Evolutionary conservation across 73 alveolate genomes (phyloP).

Genomic region (Urostyla sp.): DNA sequence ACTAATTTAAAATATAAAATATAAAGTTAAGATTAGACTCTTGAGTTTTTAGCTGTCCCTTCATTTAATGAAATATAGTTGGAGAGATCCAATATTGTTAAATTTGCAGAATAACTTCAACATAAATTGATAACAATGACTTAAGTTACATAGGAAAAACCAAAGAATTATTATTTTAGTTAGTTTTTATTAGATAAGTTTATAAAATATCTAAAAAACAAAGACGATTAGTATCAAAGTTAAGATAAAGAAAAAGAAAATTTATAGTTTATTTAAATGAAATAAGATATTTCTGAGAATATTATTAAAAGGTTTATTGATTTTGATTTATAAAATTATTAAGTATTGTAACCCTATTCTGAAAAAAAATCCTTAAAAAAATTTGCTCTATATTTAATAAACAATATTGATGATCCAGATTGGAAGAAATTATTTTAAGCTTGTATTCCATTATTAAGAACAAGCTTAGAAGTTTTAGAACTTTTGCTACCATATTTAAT

Average conservation of each 20-base stretch:
- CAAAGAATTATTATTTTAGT: slow-evolving; percentile 20
- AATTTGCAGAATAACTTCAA: slow-evolving; percentile 36
- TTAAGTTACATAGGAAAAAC: slow-evolving; percentile 38
- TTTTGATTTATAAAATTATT: too few relatives aligned
- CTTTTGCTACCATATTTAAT: slow-evolving; percentile 39
- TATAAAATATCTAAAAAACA: background rate
- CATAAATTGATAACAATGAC: background rate
- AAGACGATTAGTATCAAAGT: too few relatives aligned
- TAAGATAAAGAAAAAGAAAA: background rate
- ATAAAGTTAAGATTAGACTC: slow-evolving; percentile 27
- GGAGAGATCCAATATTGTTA: slow-evolving; percentile 33
- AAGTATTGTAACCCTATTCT: too few relatives aligned
- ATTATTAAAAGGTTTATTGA: too few relatives aligned
- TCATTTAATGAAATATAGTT: slow-evolving; percentile 6
- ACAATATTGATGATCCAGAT: slow-evolving; percentile 26
- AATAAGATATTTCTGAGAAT: background rate
- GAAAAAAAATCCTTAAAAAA: background rate
- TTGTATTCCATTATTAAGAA: slow-evolving; percentile 37
- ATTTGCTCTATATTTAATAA: slow-evolving; percentile 16
- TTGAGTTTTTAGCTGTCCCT: slow-evolving; percentile 46
- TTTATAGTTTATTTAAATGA: background rate
- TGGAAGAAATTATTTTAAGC: slow-evolving; percentile 28
- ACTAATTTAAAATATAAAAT: slow-evolving; percentile 39
- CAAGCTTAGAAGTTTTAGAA: slow-evolving; percentile 8
- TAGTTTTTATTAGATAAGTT: slow-evolving; percentile 32